These are phyloP conservation scores for Suhomyces bokatorum DNA, from an alignment of 1,139 yeast genomes.

Conservation along the genomic window DNA sequence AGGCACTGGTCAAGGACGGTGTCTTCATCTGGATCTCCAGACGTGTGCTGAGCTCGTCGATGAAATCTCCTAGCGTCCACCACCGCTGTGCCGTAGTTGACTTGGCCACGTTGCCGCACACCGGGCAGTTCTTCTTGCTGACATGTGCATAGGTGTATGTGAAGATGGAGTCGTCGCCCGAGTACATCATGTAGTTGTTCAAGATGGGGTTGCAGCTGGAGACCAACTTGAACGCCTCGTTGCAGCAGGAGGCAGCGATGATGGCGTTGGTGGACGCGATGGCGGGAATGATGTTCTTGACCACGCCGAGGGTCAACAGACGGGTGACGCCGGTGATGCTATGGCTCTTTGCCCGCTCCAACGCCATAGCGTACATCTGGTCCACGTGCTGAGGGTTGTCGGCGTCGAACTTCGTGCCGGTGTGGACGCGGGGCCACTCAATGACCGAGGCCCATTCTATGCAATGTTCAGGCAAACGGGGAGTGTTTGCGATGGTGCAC, in stretches of 20 bases:
- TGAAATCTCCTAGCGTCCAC: conserved; percentile 51
- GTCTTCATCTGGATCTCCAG: conserved; percentile 44
- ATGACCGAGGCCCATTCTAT: conserved; percentile 86
- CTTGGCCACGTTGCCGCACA: conserved; percentile 61
- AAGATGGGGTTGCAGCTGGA: conserved; percentile 68
- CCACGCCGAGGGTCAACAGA: conserved; percentile 78
- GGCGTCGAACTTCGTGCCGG: conserved; percentile 55
- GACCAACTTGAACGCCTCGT: conserved; percentile 78
- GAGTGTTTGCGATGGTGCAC: conserved; percentile 93
- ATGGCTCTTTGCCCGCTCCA: conserved; percentile 60
- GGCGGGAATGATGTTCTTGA: conserved; percentile 90
- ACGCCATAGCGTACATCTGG: conserved; percentile 61
- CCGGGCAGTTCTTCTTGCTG: conserved; percentile 63
- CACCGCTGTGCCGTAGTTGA: conserved; percentile 32
- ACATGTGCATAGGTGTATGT: conserved; percentile 70
- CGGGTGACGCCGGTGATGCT: conserved; percentile 74
- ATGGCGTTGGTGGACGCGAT: conserved; percentile 94
- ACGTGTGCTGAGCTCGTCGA: conserved; percentile 36
- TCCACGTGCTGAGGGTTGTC: conserved; percentile 70
- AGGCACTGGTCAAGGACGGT: conserved; percentile 54
- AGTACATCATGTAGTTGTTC: conserved; percentile 83
- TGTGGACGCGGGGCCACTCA: conserved; percentile 64
- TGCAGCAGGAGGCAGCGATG: conserved; percentile 88
- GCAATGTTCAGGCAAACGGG: conserved; percentile 91
- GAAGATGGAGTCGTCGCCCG: conserved; percentile 77